Base-by-base conservation (phyloP, 2,329 filamentous ascomycete species). In the Botrytis sinoallii region DNA sequence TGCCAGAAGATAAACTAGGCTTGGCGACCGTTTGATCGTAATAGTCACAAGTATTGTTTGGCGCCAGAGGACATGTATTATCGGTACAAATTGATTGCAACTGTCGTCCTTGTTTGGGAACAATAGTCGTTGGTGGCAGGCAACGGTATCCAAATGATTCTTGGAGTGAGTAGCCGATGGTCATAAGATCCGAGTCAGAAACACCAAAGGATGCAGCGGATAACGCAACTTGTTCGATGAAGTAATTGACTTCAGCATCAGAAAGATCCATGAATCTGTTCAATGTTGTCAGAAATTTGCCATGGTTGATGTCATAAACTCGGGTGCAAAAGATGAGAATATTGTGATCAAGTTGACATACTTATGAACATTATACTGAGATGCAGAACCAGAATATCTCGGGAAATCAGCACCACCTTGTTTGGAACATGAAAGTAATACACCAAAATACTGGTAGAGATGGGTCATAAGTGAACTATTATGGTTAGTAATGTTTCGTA, bases 381-480 rank as follows among this genome's bases (percentile, higher is more conserved):
- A 85, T 0, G 82, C 78, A 16, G 81, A 75, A 67, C 84, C 87
- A 18, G 71, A 75, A 80, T 90, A 90, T 44, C 82, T 80, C 42
- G 85, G 83, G 79, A 86, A 89, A 35, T 83, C 86, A 20, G 82
- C 73, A 81, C 83, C 84, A 71, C 86, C 85, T 79, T 87, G 85
- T 78, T 81, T 75, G 70, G 85, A 84, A 83, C 88, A 90, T 77
- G 86, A 87, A 59, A 90, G 84, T 35, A 91, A 84, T 38, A 83
- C 83, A 69, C 87, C 88, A 79, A 91, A 91, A 84, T 87, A 90
- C 76, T 87, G 81, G 82, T 91, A 90, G 55, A 91, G 82, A 78
- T 90, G 89, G 63, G 87, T 90, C 75, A 91, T 81, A 72, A 91
- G 86, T 75, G 80, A 83, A 71, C 84, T 80, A 64, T 9, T 1